Conservation (phyloP, 2,329 filamentous ascomycete genomes). For the Alternaria angustiovoidea region DNA sequence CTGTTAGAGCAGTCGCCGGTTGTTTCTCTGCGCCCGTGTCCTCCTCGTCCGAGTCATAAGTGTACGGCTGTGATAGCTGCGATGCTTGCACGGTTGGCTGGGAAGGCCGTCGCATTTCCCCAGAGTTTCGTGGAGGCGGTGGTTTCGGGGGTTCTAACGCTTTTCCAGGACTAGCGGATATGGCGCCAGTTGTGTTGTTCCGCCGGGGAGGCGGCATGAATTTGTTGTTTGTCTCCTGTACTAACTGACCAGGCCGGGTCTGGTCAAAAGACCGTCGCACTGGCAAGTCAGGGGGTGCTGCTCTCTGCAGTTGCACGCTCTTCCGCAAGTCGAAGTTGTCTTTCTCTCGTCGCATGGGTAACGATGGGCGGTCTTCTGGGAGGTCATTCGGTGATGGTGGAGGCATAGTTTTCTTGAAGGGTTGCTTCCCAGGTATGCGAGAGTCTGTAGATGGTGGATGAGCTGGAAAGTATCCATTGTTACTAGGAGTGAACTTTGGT, state of each 20-base stretch:
- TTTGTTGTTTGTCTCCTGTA: conserved; percentile 35
- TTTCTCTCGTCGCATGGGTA: conserved; percentile 56
- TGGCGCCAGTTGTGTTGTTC: conserved; percentile 37
- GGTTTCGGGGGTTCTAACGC: conserved; percentile 43
- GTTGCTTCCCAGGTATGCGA: conserved; percentile 26
- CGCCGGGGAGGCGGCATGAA: conserved; percentile 48
- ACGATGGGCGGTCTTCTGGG: conserved; percentile 58
- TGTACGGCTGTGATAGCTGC: conserved; percentile 36
- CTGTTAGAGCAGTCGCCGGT: conserved; percentile 61
- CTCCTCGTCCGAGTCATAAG: conserved; percentile 60
- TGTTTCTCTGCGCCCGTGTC: conserved; percentile 57
- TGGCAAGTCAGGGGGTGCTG: conserved; percentile 43
- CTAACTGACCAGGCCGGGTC: conserved; percentile 35
- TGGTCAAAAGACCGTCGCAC: conserved; percentile 49
- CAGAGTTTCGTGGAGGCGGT: conserved; percentile 47
- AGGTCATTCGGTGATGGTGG: conserved; percentile 34
- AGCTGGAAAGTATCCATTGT: conserved; percentile 46
- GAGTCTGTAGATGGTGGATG: conserved; percentile 35
- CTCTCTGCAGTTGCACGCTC: conserved; percentile 44
- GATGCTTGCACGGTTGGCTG: conserved; percentile 23
- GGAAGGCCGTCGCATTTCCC: conserved; percentile 42
- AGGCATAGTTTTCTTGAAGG: conserved; percentile 27
- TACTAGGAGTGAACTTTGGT: conserved; percentile 28
- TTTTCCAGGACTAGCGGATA: conserved; percentile 22
- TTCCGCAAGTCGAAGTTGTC: conserved; percentile 46